These are phyloP conservation scores for Phoma sp. DNA, from an alignment of 2,329 filamentous ascomycete species.

Conservation along the genomic window DNA sequence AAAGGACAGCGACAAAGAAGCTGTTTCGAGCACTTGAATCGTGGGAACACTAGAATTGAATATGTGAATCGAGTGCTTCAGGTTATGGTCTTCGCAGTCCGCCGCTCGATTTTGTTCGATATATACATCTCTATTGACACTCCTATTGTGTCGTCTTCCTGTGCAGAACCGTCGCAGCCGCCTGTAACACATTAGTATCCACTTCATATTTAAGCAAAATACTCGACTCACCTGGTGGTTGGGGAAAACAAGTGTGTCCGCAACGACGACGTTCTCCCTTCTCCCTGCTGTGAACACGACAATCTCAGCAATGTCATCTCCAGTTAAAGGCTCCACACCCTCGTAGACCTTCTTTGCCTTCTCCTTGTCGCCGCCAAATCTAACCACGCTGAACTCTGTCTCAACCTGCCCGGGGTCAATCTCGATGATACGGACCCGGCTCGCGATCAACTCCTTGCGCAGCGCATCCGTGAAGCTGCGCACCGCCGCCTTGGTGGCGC, in stretches of 20 bases:
- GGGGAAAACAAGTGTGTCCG: conserved; percentile 85
- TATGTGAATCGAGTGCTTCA: not conserved
- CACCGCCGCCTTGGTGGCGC: conserved; percentile 89
- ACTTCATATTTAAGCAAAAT: not conserved
- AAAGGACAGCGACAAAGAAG: no score
- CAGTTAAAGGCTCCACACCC: conserved; percentile 74
- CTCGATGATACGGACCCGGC: conserved; percentile 82
- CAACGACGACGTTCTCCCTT: conserved; percentile 88
- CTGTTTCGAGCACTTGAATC: not conserved
- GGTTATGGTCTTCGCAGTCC: not conserved
- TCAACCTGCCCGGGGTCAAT: conserved; percentile 93
- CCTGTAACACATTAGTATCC: conserved; percentile 32
- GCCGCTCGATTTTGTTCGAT: not conserved
- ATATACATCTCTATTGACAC: not conserved
- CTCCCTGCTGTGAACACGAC: conserved; percentile 85
- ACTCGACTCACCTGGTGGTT: conserved; percentile 78
- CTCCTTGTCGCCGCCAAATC: conserved; percentile 85
- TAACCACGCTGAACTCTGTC: conserved; percentile 89
- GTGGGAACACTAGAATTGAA: not conserved
- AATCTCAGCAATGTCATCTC: conserved; percentile 89
- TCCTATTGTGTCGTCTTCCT: conserved; percentile 27
- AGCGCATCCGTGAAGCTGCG: conserved; percentile 83
- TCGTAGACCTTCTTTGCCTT: conserved; percentile 92
- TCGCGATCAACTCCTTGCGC: conserved; percentile 81
- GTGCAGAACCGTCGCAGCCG: conserved; percentile 48